Percentiles rank a stretch among this genome's conserved stretches.
Conservation (phyloP, 1,284 basidiomycete species). For the Violaceomyces palustris region DNA sequence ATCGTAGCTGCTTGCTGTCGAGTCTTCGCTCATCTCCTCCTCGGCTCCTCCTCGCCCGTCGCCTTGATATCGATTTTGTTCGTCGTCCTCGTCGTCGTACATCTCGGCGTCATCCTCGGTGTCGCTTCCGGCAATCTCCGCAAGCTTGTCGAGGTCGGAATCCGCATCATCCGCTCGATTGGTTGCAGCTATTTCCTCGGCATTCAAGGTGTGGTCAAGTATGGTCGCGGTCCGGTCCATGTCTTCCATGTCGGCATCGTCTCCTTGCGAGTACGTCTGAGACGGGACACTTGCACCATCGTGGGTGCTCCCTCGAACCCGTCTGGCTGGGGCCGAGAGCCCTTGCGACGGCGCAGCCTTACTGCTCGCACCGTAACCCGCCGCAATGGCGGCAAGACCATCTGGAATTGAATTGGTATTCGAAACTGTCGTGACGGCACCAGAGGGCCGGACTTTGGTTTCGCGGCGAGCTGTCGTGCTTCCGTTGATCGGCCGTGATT, state of each 20-base stretch:
- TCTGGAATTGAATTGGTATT: background rate
- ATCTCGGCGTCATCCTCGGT: slow-evolving; percentile 14
- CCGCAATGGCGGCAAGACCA: background rate
- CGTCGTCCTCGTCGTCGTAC: too few species aligned
- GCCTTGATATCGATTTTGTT: too few species aligned
- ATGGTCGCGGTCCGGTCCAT: background rate
- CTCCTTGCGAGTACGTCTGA: slow-evolving; percentile 14
- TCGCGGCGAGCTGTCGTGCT: background rate
- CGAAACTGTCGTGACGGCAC: background rate
- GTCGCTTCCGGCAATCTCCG: slow-evolving; percentile 1
- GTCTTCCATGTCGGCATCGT: slow-evolving; percentile 7
- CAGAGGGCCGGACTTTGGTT: background rate
- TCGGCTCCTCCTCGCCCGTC: slow-evolving; percentile 5
- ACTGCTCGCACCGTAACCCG: too few species aligned
- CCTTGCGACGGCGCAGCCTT: background rate
- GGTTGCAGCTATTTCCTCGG: too few species aligned
- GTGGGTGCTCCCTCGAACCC: slow-evolving; percentile 9
- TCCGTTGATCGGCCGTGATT: background rate
- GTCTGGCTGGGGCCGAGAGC: background rate
- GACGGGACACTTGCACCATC: slow-evolving; percentile 16
- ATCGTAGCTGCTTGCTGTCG: slow-evolving; percentile 23
- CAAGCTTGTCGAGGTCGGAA: background rate
- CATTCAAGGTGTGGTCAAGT: background rate
- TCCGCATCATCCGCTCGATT: slow-evolving; percentile 1
- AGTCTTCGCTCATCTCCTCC: slow-evolving; percentile 25